Percentiles rank a stretch among this genome's conserved stretches.
Conservation (phyloP, 2,329 filamentous ascomycete species). For the Leptographium flavum region DNA sequence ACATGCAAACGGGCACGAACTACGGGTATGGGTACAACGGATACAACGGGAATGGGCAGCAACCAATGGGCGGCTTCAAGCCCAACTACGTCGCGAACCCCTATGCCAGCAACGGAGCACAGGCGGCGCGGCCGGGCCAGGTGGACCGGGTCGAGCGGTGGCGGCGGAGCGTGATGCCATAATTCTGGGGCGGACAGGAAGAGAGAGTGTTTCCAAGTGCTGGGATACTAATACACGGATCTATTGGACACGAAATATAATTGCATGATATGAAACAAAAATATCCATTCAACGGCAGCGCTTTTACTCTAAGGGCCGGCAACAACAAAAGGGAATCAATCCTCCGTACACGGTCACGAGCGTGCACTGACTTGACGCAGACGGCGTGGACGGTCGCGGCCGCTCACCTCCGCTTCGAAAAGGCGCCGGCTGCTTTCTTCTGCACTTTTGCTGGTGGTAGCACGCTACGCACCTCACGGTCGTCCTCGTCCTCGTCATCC, state of each 20-base stretch:
- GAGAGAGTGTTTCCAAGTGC: not conserved
- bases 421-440: slow-evolving; percentile 16
- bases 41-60: not conserved
- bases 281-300: too few species aligned
- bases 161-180: slow-evolving; percentile 17
- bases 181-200: not conserved
- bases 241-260: not conserved
- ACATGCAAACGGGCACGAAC: too few species aligned
- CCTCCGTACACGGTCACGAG: too few species aligned
- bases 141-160: slow-evolving; percentile 20
- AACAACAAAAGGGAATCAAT: too few species aligned
- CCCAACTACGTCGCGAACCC: not conserved
- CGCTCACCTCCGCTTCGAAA: slow-evolving; percentile 16
- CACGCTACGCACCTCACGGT: not conserved
- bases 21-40: not conserved
- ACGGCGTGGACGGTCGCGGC: not conserved
- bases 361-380: too few species aligned
- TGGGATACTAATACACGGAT: not conserved
- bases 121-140: slow-evolving; percentile 12
- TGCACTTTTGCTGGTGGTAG: slow-evolving; percentile 21
- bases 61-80: not conserved
- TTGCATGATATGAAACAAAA: not conserved
- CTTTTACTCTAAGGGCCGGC: too few species aligned
- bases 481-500: not conserved
- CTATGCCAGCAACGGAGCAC: slow-evolving; percentile 4